Evolutionary conservation across 371 early-diverging fungal species (phyloP).

Genomic region (Lichtheimia corymbifera): DNA sequence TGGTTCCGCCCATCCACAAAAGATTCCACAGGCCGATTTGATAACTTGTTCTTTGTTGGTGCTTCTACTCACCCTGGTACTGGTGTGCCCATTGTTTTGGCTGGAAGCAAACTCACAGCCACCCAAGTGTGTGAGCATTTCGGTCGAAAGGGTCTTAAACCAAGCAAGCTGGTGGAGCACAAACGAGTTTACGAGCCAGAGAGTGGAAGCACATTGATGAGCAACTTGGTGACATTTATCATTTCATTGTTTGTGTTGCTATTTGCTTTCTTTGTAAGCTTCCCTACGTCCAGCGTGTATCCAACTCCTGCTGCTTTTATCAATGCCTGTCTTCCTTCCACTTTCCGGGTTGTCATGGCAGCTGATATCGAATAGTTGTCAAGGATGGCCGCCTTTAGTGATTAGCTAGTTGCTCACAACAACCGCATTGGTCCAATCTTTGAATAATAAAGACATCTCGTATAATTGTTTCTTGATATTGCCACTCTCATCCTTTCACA

Average conservation of each 20-base stretch:
- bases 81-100: constrained; percentile 68
- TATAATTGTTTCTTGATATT: too few species aligned
- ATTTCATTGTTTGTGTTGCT: constrained; percentile 19
- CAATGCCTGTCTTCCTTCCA: constrained; percentile 28
- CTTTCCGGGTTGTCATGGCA: constrained; percentile 21
- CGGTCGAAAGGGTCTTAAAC: constrained; percentile 17
- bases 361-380: too few species aligned
- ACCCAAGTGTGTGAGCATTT: constrained; percentile 47
- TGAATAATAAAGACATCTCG: too few species aligned
- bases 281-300: constrained; percentile 21
- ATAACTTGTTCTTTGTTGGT: constrained; percentile 69
- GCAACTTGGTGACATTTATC: constrained; percentile 2
- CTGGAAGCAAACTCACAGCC: constrained; percentile 57
- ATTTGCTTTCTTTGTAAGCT: constrained; percentile 29
- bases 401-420: too few species aligned
- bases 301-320: constrained; percentile 44
- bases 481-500: too few species aligned
- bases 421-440: too few species aligned
- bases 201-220: neutral
- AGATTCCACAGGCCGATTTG: constrained; percentile 49
- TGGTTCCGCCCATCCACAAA: constrained; percentile 63
- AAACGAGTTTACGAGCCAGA: constrained; percentile 9
- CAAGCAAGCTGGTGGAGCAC: constrained; percentile 5
- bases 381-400: too few species aligned
- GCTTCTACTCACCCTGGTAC: constrained; percentile 70